phyloP scores from a whole-genome alignment of 768 basidiomycete species.

The Macrocybe gigantea region DNA sequence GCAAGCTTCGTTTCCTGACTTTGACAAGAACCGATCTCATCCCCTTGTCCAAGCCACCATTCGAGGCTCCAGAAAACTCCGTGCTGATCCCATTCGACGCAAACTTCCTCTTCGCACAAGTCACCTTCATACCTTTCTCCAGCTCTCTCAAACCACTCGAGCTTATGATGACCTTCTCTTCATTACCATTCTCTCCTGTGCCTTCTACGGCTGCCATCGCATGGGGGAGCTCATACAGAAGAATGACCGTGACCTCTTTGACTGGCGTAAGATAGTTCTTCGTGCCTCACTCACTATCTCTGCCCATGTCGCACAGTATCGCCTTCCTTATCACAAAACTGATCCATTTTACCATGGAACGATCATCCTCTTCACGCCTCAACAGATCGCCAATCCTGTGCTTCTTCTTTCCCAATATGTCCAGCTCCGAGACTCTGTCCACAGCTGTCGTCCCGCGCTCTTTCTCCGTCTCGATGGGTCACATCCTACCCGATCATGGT shows the following conservation, averaged over 20 bases:
- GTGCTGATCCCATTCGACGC: slow-evolving; percentile 13
- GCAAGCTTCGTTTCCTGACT: slow-evolving; percentile 16
- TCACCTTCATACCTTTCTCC: slow-evolving; percentile 11
- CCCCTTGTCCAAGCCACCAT: slow-evolving; percentile 14
- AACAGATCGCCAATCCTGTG: slow-evolving; percentile 13
- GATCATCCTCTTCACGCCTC: slow-evolving; percentile 13
- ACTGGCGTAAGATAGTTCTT: slow-evolving; percentile 22
- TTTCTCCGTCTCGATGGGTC: slow-evolving; percentile 16
- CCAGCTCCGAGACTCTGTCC: slow-evolving; percentile 6
- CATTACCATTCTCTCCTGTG: slow-evolving; percentile 13
- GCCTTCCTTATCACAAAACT: slow-evolving; percentile 22
- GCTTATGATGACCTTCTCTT: slow-evolving; percentile 19
- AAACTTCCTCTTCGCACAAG: slow-evolving; percentile 12
- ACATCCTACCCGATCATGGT: slow-evolving; percentile 15
- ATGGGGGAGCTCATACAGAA: slow-evolving; percentile 15
- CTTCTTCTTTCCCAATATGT: slow-evolving; percentile 10
- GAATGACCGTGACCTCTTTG: slow-evolving; percentile 7
- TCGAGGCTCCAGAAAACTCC: slow-evolving; percentile 10
- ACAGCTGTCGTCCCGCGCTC: slow-evolving; percentile 8
- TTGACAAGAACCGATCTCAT: slow-evolving; percentile 10
- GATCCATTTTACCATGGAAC: slow-evolving; percentile 21
- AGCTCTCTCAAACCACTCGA: slow-evolving; percentile 1
- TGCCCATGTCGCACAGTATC: slow-evolving; percentile 11
- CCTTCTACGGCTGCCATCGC: slow-evolving; percentile 23
- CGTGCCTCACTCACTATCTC: slow-evolving; percentile 12